phyloP scores from a whole-genome alignment of 2,329 filamentous ascomycete species.

The Monilinia laxa region DNA sequence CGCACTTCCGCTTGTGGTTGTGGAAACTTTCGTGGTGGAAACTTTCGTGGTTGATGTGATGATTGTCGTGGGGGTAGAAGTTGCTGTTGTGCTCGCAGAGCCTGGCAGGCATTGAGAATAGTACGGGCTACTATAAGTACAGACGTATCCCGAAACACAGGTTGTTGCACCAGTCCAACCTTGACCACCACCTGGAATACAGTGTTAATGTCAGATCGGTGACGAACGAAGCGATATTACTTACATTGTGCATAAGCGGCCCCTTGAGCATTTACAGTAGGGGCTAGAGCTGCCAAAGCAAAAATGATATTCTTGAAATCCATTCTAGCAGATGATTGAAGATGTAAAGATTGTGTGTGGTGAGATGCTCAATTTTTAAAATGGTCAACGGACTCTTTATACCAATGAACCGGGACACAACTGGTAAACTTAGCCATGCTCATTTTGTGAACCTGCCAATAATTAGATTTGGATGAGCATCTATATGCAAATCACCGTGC shows the following conservation, averaged over 20 bases:
- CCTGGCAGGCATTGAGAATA: conserved; percentile 40
- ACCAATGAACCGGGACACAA: background rate
- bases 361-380: background rate
- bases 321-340: conserved; percentile 31
- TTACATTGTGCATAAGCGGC: conserved; percentile 37
- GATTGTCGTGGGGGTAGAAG: conserved; percentile 24
- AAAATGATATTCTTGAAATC: conserved; percentile 33
- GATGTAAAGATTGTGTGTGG: conserved; percentile 12
- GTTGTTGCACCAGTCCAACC: conserved; percentile 35
- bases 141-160: conserved; percentile 37
- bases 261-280: conserved; percentile 35
- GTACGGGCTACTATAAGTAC: conserved; percentile 31
- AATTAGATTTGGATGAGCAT: background rate
- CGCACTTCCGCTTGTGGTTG: conserved; percentile 25
- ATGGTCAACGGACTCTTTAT: conserved; percentile 20
- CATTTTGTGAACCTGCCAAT: background rate
- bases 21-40: conserved; percentile 16
- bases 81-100: conserved; percentile 24
- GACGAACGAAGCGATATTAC: conserved; percentile 5
- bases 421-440: background rate
- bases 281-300: conserved; percentile 39
- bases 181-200: conserved; percentile 34
- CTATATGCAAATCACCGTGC: background rate
- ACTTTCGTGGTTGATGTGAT: conserved; percentile 14
- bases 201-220: background rate